Conservation (phyloP, 208 protist genomes). For the Trypanosomatidae sp. region DNA sequence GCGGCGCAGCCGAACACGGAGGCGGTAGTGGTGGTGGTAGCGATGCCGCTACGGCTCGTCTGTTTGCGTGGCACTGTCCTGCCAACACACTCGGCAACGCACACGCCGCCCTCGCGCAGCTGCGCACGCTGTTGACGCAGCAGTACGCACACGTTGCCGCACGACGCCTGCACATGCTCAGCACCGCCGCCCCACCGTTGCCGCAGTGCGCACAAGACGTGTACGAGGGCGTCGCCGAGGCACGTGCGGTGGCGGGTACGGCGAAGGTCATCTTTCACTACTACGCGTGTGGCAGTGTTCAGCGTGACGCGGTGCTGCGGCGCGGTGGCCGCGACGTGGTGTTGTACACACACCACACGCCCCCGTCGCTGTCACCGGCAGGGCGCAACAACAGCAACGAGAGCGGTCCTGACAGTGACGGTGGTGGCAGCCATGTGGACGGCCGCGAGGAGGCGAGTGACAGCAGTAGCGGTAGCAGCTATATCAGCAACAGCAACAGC, state of each 20-base stretch:
- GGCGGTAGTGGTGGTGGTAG: too few relatives aligned
- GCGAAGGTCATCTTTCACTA: conserved; percentile 79
- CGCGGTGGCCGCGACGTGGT: too few relatives aligned
- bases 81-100: conserved; percentile 43
- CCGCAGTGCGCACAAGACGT: conserved; percentile 33
- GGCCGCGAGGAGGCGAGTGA: too few relatives aligned
- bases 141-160: conserved; percentile 63
- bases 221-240: conserved; percentile 34
- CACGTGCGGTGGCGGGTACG: conserved; percentile 42
- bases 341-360: too few relatives aligned
- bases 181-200: conserved; percentile 58
- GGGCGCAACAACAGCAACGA: too few relatives aligned
- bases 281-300: conserved; percentile 45
- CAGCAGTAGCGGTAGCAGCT: too few relatives aligned
- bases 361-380: too few relatives aligned
- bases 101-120: conserved; percentile 26
- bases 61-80: conserved; percentile 68
- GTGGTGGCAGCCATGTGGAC: too few relatives aligned
- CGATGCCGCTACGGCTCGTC: conserved; percentile 6
- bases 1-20: too few relatives aligned
- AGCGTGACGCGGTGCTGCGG: too few relatives aligned
- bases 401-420: too few relatives aligned
- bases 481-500: too few relatives aligned
- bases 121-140: conserved; percentile 40
- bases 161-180: conserved; percentile 27